Base-by-base conservation (phyloP, 2,329 filamentous ascomycete species). In the Sporothrix globosa region DNA sequence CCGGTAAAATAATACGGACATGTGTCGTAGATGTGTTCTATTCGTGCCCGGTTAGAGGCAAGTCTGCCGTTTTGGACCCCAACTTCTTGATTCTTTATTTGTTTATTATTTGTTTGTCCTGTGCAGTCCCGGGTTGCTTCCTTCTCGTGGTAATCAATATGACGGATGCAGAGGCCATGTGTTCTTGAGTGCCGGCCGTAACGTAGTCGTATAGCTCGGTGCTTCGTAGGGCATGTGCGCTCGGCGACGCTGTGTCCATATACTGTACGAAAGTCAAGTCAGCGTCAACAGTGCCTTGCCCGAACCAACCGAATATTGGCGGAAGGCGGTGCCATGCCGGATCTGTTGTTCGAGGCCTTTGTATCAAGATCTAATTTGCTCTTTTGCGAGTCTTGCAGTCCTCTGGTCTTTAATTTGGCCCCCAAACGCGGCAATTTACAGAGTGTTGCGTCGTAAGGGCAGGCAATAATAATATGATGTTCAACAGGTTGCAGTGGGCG, bases 351-450 rank as follows among this genome's bases (percentile, higher is more conserved):
- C 56, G 41, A 19, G 56, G 34, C 34, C 34, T 34, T 30, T 63
- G 39, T n/a, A 34, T 48, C 41, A 10, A 19, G 21, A 19, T 63
- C 11, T 63, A 2, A 63, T 63, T 46, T 63, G 41, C 56, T 60
- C 4, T 7, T 24, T 24, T 41, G 14, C 34, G 34, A 1, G 5
- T 34, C 34, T 7, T 24, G 9, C 27, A 7, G n/a, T 44, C 60
- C 39, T 27, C 9, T 10, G 13, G 5, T 34, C 27, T 30, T 53
- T 67, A 11, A 19, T 67, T 67, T 67, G 63, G 63, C 63, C 63
- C 63, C 63, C 63, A 67, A 67, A 67, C n/a, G 48, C 63, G 63
- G 63, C 48, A 54, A 44, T 67, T 27, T 50, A 17, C 34, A 34
- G 34, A 34, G 4, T 9, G 34, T 9, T 34, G 9, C 34, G 34